These are phyloP conservation scores for Myochromella boudieri DNA, from an alignment of 768 basidiomycete genomes.

Conservation along the genomic window DNA sequence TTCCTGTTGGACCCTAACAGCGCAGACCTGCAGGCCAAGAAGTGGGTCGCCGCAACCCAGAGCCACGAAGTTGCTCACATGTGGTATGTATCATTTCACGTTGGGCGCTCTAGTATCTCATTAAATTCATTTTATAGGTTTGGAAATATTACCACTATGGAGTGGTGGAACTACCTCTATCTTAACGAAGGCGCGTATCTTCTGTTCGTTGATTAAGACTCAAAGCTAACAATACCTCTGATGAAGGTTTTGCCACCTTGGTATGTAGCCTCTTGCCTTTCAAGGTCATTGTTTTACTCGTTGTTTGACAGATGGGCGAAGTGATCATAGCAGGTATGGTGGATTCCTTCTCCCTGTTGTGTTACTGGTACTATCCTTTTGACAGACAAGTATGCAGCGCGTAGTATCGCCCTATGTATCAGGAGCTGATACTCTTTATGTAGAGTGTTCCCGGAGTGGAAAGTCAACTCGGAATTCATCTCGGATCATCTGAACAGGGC, in stretches of 20 bases:
- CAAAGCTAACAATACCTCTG: constrained; percentile 1
- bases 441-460: constrained; percentile 85
- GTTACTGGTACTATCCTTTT: constrained; percentile 2
- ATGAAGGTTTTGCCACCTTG: constrained; percentile 78
- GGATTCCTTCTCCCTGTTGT: background rate
- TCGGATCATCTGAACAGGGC: constrained; percentile 76
- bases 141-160: constrained; percentile 92
- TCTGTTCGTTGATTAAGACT: background rate
- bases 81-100: constrained; percentile 45
- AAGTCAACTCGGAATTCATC: constrained; percentile 79
- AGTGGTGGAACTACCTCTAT: constrained; percentile 88
- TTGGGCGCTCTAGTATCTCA: background rate
- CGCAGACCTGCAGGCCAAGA: constrained; percentile 71
- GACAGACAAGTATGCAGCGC: constrained; percentile 48
- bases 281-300: background rate
- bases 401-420: background rate
- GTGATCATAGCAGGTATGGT: constrained; percentile 71
- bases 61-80: constrained; percentile 88
- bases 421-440: constrained; percentile 2
- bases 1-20: constrained; percentile 80
- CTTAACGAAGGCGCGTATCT: constrained; percentile 63
- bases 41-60: constrained; percentile 74
- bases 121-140: constrained; percentile 51
- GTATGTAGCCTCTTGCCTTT: constrained; percentile 35
- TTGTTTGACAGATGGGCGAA: constrained; percentile 70